Percentiles rank a stretch among this genome's conserved stretches.
These are phyloP conservation scores for Xylaria sp. DNA, from an alignment of 2,329 filamentous ascomycete species.

Conservation along the genomic window DNA sequence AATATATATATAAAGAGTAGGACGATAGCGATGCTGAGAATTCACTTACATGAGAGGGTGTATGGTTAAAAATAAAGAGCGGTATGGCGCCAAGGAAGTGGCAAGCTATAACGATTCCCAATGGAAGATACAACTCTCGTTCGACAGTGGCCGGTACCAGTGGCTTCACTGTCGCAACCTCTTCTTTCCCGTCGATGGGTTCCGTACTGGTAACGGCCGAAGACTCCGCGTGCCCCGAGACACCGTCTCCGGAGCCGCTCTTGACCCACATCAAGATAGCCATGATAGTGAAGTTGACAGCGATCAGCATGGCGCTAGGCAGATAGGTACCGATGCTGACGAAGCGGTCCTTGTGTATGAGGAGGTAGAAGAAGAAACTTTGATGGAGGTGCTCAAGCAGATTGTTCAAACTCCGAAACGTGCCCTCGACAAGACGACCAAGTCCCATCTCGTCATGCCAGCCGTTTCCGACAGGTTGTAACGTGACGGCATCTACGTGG, in stretches of 20 bases:
- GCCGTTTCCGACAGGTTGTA: slow-evolving; percentile 88
- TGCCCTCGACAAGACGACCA: slow-evolving; percentile 86
- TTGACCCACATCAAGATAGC: slow-evolving; percentile 94
- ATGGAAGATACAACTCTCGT: slow-evolving; percentile 75
- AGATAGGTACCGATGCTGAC: slow-evolving; percentile 98
- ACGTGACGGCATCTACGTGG: slow-evolving; percentile 93
- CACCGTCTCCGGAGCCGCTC: slow-evolving; percentile 70
- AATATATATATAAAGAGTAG: neutral
- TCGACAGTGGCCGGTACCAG: slow-evolving; percentile 55
- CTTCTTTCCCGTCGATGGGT: slow-evolving; percentile 41
- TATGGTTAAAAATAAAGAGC: slow-evolving; percentile 85
- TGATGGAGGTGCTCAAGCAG: slow-evolving; percentile 96
- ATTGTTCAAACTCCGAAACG: slow-evolving; percentile 95
- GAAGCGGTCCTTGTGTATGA: slow-evolving; percentile 91
- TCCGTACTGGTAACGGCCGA: slow-evolving; percentile 23
- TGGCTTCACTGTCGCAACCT: slow-evolving; percentile 35
- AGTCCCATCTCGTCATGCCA: slow-evolving; percentile 99
- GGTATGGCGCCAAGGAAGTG: slow-evolving; percentile 84
- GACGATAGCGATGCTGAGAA: neutral
- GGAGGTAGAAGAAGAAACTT: slow-evolving; percentile 98
- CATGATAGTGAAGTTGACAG: slow-evolving; percentile 94
- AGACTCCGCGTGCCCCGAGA: slow-evolving; percentile 2
- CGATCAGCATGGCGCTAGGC: slow-evolving; percentile 96
- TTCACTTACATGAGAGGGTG: slow-evolving; percentile 69
- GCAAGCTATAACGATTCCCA: slow-evolving; percentile 75